Percentiles rank a stretch among this genome's conserved stretches.
Evolutionary conservation across 305 asterid genomes (phyloP).

Genomic region (Solanum hybrid): DNA sequence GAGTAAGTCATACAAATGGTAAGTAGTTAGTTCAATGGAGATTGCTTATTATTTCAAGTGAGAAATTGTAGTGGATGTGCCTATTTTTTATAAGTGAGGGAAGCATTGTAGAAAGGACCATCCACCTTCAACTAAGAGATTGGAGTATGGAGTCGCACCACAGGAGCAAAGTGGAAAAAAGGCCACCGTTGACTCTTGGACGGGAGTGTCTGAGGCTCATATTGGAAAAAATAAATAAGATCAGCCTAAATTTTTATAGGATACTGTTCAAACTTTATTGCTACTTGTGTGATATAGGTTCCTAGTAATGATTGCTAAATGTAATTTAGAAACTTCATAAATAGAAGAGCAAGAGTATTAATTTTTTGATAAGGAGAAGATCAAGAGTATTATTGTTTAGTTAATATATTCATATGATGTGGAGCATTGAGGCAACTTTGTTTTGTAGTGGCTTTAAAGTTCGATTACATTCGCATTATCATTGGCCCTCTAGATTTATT

Average conservation of each 20-base stretch:
- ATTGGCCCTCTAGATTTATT: background rate
- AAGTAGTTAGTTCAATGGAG: slow-evolving; percentile 24
- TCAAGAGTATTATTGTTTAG: background rate
- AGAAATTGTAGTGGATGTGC: background rate
- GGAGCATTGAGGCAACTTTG: background rate
- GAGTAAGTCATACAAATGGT: slow-evolving; percentile 99
- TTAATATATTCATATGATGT: background rate
- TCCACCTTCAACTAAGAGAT: background rate
- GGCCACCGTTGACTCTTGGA: background rate
- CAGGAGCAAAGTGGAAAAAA: background rate
- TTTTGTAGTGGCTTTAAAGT: background rate
- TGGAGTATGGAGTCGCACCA: background rate
- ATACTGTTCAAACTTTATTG: background rate
- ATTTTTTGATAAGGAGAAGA: background rate
- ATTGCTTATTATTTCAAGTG: background rate
- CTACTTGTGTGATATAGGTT: background rate
- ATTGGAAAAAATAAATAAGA: background rate
- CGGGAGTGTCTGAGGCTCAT: background rate
- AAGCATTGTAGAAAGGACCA: background rate
- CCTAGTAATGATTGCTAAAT: background rate
- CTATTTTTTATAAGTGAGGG: background rate
- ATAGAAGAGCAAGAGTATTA: background rate
- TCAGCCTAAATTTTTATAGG: background rate
- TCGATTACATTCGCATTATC: background rate
- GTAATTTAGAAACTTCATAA: background rate